Conservation (phyloP, 805 yeast species). For the Wickerhamiella spandovensis region DNA sequence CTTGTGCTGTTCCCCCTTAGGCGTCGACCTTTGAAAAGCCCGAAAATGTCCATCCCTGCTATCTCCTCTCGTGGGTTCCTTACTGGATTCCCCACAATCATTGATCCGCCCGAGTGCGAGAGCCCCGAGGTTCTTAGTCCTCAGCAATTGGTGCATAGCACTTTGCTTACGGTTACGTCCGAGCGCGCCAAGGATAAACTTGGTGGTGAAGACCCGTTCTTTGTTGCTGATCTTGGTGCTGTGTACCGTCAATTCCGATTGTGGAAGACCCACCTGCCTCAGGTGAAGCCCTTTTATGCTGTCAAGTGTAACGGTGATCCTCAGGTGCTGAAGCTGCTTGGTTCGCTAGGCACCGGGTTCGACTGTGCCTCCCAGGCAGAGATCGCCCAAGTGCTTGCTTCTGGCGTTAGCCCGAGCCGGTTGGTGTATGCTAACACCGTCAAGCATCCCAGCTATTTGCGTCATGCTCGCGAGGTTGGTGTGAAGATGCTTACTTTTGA, state of each 20-base stretch:
- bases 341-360: conserved; percentile 55
- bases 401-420: conserved; percentile 45
- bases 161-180: not conserved
- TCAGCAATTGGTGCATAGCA: conserved; percentile 1
- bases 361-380: conserved; percentile 91
- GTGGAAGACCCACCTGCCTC: conserved; percentile 57
- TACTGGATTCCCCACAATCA: not conserved
- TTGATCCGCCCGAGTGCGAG: not conserved
- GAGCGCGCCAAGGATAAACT: conserved; percentile 14
- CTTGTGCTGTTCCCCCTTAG: not conserved
- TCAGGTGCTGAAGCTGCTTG: conserved; percentile 43
- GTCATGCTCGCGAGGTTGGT: conserved; percentile 44
- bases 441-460: conserved; percentile 69
- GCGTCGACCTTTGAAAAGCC: not conserved
- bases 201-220: conserved; percentile 58
- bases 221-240: conserved; percentile 72
- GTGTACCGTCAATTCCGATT: conserved; percentile 44
- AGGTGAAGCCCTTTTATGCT: conserved; percentile 80
- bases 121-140: not conserved
- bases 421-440: conserved; percentile 92
- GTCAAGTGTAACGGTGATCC: conserved; percentile 82
- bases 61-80: not conserved
- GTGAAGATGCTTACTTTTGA: conserved; percentile 79
- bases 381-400: conserved; percentile 47
- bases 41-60: conserved; percentile 1